These are phyloP conservation scores for Rhizopus stolonifer DNA, from an alignment of 371 early-diverging fungal genomes.

Conservation along the genomic window DNA sequence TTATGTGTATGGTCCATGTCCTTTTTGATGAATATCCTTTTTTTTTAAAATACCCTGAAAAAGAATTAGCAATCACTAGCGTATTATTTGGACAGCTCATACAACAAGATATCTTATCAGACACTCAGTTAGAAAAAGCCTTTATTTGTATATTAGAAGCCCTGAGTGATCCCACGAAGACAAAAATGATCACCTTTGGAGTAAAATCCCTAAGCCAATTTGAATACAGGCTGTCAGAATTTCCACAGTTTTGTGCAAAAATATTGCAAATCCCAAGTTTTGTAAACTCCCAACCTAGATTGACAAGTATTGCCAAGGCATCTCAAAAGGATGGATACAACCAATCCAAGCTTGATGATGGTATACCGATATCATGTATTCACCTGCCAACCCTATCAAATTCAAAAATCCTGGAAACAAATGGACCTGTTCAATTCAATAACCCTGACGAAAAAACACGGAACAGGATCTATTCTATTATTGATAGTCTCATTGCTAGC, in stretches of 20 bases:
- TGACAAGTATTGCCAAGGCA: constrained; percentile 39
- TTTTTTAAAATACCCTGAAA: constrained; percentile 92
- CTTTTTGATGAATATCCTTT: constrained; percentile 94
- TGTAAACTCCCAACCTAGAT: constrained; percentile 75
- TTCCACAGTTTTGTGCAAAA: constrained; percentile 85
- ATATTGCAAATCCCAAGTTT: constrained; percentile 79
- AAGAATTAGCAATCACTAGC: constrained; percentile 83
- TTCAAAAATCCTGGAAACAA: background rate
- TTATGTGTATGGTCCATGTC: constrained; percentile 79
- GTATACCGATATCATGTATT: background rate
- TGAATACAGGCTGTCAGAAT: constrained; percentile 76
- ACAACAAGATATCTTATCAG: constrained; percentile 79
- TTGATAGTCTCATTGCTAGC: constrained; percentile 88
- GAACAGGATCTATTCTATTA: constrained; percentile 91
- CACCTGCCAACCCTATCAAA: background rate
- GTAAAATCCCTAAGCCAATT: constrained; percentile 83
- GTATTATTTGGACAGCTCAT: constrained; percentile 87
- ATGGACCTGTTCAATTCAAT: constrained; percentile 24
- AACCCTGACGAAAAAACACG: constrained; percentile 72
- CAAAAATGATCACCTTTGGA: constrained; percentile 89
- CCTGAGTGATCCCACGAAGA: constrained; percentile 71
- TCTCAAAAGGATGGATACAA: background rate
- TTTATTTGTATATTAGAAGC: constrained; percentile 84
- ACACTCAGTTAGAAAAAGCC: constrained; percentile 71
- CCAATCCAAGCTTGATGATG: background rate